Percentiles rank a stretch among this genome's conserved stretches.
Conservation (phyloP, 1,284 basidiomycete genomes). For the Ceratobasidium sp. region DNA sequence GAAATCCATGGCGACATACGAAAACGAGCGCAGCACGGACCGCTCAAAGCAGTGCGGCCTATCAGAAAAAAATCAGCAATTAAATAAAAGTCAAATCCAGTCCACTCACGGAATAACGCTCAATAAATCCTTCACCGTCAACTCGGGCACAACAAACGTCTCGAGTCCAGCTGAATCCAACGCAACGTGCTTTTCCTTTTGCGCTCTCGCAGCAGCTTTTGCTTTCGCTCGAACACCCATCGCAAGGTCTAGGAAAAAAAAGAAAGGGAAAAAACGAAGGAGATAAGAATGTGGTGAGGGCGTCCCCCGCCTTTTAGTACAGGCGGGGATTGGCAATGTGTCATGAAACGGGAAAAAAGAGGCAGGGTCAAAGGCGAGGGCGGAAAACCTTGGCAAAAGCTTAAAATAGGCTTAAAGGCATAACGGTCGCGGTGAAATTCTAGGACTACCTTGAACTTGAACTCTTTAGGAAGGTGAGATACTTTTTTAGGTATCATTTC, state of each 20-base stretch:
- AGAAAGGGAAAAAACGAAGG: conserved; percentile 32
- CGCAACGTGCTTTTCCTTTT: neutral
- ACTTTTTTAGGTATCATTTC: neutral
- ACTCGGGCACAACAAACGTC: conserved; percentile 53
- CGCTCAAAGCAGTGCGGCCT: conserved; percentile 66
- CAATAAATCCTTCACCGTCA: conserved; percentile 59
- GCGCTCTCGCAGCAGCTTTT: conserved; percentile 44
- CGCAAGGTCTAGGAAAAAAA: conserved; percentile 33
- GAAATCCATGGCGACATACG: conserved; percentile 56
- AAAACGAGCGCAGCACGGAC: conserved; percentile 58
- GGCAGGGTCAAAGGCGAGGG: neutral
- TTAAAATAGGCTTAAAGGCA: no score
- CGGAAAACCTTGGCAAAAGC: neutral
- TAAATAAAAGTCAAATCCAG: neutral
- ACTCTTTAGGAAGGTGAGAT: conserved; percentile 2
- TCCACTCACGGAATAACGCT: conserved; percentile 58
- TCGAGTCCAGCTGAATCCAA: conserved; percentile 46
- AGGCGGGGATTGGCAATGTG: neutral
- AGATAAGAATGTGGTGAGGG: neutral
- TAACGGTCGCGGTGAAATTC: no score
- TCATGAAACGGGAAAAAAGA: conserved; percentile 1
- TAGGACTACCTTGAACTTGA: neutral
- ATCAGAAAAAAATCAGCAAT: neutral
- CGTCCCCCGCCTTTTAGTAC: neutral
- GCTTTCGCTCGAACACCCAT: conserved; percentile 43